Evolutionary conservation across 2,329 filamentous ascomycete genomes (phyloP), one percentile per base, ranked within the genome.

Genomic region (Hypocrella siamensis): DNA sequence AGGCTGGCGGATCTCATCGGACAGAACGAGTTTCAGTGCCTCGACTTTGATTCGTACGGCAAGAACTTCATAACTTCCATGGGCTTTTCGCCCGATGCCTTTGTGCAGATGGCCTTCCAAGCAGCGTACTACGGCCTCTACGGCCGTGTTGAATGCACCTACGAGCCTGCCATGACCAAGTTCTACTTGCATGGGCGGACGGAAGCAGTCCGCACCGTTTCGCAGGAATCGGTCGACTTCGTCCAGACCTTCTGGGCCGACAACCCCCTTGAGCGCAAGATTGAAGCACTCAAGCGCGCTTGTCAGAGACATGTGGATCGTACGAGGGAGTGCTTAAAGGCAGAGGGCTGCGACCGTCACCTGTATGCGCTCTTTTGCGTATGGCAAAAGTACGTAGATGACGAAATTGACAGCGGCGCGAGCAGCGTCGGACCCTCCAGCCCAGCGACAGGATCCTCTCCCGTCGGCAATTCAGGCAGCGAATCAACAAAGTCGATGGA

Each of bases 161-260:
- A 98, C 52, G 90, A 98, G 55, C 90, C 90, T 6, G 88, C 90
- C 26, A 96, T 98, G 90, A 98, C 90, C 31, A 98, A 98, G 54
- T 64, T 79, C 36, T 98, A 74, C 57, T 72, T 92, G 37, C 90
- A 96, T 50, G 90, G 90, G 9, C 79, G 90, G 28, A 98, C 90
- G 0, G 90, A 98, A 57, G 88, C 90, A 4, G 79, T 98, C 40
- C 73, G 90, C 28, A 76, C 82, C 0, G 88, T 93, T 2, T 84
- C 85, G 0, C 67, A 75, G 1, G 85, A 92, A 40, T 79, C 79
- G 1, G 70, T 85, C n/a, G 68, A 86, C 32, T 98, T 94, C 47
- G 78, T 96, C 6, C 81, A 81, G 52, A 83, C 79, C 0, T 96
- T 98, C 56, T 98, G 90, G 86, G 85, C 76, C 6, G 88, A 96